Evolutionary conservation across 176 grass and related monocot genomes (phyloP).

Genomic region (Carex myosuroides): DNA sequence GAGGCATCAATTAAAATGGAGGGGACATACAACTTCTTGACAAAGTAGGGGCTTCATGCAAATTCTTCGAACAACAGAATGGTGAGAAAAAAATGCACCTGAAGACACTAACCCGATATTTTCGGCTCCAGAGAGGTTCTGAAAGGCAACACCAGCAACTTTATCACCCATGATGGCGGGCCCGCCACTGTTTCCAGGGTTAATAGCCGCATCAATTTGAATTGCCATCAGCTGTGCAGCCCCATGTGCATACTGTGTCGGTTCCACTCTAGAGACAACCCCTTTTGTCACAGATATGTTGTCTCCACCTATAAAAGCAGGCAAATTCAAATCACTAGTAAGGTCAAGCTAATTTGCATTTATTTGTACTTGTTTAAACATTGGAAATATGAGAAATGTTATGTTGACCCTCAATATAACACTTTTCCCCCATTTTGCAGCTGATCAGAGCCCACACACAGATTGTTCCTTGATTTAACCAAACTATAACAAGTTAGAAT

Average conservation of each 20-base stretch:
- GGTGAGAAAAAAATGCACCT: neutral
- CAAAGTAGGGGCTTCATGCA: neutral
- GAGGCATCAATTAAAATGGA: conserved; percentile 9
- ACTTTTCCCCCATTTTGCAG: neutral
- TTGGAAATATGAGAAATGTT: neutral
- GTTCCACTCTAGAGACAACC: conserved; percentile 94
- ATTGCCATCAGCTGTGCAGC: conserved; percentile 94
- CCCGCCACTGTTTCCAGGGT: conserved; percentile 91
- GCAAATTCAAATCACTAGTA: neutral
- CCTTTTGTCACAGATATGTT: conserved; percentile 99
- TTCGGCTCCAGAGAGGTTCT: conserved; percentile 94
- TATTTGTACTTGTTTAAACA: neutral
- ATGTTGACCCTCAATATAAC: neutral
- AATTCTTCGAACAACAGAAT: neutral
- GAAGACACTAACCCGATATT: conserved; percentile 72
- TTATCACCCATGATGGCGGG: conserved; percentile 97
- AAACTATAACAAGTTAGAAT: neutral
- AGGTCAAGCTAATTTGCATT: neutral
- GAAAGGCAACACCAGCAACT: conserved; percentile 95
- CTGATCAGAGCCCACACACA: neutral
- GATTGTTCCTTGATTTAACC: neutral
- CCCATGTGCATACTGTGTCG: conserved; percentile 91
- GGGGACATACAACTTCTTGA: neutral
- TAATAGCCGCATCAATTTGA: conserved; percentile 99
- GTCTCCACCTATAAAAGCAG: conserved; percentile 56